Evolutionary conservation across 2,329 filamentous ascomycete species (phyloP), one percentile per base, ranked within the genome.

Genomic region (Colletotrichum eleusines): DNA sequence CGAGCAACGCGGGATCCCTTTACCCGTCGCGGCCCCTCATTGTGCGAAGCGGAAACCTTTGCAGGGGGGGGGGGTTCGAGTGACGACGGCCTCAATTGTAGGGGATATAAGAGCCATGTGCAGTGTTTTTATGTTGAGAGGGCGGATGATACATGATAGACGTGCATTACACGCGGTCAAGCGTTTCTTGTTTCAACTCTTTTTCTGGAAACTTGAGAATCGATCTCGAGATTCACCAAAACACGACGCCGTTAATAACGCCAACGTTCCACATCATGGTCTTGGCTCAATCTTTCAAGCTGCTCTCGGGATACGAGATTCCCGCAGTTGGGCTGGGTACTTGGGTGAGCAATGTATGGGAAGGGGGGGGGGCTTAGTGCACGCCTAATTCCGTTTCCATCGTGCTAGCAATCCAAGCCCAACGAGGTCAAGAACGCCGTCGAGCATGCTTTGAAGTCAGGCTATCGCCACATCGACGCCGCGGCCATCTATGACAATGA

Each of bases 401-500:
- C 18, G 9, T 16, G 11, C n/a, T 35, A 73, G 74, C 74, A 76
- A 85, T 91, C 79, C 87, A 90, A 72, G 84, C 87, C 76, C 81
- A 88, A 72, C 16, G 70, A 76, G 53, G 74, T 74, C 7, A 14
- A 77, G 73, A 76, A 76, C 66, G 90, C 90, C 26, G 90, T 92
- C 70, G 87, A 89, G 77, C 81, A 81, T 63, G 88, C 88, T 20
- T 81, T 90, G 11, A 82, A 83, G 72, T 79, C 80, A 54, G 89
- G 89, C 57, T 90, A 90, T 78, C 84, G 87, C 61, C 87, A 89
- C 75, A 87, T 90, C 73, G 86, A 88, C 76, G 89, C 87, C 71
- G 88, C 89, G 58, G 84, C 90, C 68, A 88, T 88, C 53, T 92
- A 92, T 76, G 87, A 87, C 76, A 92, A 92, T 75, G 90, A 88